phyloP scores from a whole-genome alignment of 1,284 basidiomycete species.

The Boletus smithii region DNA sequence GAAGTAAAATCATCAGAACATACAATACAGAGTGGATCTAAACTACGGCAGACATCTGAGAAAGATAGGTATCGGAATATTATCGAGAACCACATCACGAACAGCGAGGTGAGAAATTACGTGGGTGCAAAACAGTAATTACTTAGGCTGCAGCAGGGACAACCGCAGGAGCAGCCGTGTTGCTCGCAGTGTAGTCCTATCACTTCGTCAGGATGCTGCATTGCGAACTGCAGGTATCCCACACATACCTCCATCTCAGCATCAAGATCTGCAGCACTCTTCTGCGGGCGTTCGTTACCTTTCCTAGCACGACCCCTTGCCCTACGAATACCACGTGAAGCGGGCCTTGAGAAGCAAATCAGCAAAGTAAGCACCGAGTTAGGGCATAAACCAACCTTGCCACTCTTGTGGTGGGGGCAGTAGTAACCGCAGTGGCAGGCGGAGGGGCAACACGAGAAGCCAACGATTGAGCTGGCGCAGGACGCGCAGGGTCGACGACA shows the following conservation, averaged over 20 bases:
- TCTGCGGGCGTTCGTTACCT: constrained; percentile 59
- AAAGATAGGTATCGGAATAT: constrained; percentile 26
- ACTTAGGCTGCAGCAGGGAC: constrained; percentile 33
- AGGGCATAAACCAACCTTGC: constrained; percentile 43
- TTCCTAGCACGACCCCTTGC: constrained; percentile 58
- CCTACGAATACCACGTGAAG: constrained; percentile 50
- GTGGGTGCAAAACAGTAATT: constrained; percentile 3
- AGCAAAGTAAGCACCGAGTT: constrained; percentile 6
- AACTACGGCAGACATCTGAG: constrained; percentile 19
- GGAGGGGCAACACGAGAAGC: constrained; percentile 68
- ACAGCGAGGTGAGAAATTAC: constrained; percentile 14
- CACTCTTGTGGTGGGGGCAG: constrained; percentile 29
- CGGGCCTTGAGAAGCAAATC: constrained; percentile 15
- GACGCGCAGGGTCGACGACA: constrained; percentile 82
- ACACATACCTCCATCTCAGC: constrained; percentile 77
- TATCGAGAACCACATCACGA: constrained; percentile 14
- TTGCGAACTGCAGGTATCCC: neutral
- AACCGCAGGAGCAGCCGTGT: constrained; percentile 40
- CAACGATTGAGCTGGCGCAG: constrained; percentile 59
- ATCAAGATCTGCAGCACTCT: constrained; percentile 72
- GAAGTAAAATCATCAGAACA: constrained; percentile 2
- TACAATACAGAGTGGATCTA: constrained; percentile 26
- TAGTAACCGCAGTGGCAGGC: constrained; percentile 29
- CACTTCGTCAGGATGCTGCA: neutral
- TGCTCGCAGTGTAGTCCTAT: constrained; percentile 71